Evolutionary conservation across 225 moss, liverwort and hornwort genomes (phyloP), one percentile per base, ranked within the genome.

Genomic region (Antitrichia curtipendula): DNA sequence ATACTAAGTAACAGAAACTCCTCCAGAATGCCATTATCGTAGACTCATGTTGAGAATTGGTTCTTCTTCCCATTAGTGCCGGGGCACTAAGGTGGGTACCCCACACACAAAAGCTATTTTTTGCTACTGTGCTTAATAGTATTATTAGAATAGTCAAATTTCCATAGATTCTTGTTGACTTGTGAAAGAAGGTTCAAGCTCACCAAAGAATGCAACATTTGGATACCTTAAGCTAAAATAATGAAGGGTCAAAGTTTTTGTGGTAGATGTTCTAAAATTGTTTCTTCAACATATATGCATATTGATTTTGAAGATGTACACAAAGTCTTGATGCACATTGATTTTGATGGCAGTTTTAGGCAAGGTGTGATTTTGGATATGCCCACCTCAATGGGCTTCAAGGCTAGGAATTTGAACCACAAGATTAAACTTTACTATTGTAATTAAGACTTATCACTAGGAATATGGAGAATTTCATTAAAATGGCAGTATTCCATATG

Each of bases 51-150:
- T 13, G 9, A 77, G 6, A 25, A 16, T n/a, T 15, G 36, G 16
- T 15, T n/a, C 6, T 53, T 36, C n/a, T 36, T 53, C 4, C 23
- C 22, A 36, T 13, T 21, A 47, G 11, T 45, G n/a, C n/a, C n/a
- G n/a, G 49, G 12, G 19, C 10, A 72, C 17, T 72, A 12, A 18
- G 47, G 20, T 74, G 1, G 31, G 12, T 49, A 3, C 20, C 18
- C 9, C 32, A n/a, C n/a, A n/a, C 9, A 0, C 2, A 31, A 74
- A 2, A 0, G 1, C 0, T 11, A 31, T 19, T 20, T 47, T 31
- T 12, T 29, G 32, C 12, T 19, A 19, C 1, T 47, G 2, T 47
- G 2, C 10, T 2, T 49, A 19, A 1, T 13, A 32, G 0, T 49
- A 32, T 32, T 50, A 74, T 31, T 73, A 49, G 1, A 10, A 1